Evolutionary conservation across 768 basidiomycete genomes (phyloP), one percentile per base, ranked within the genome.

Genomic region (Lactarius psammicola): DNA sequence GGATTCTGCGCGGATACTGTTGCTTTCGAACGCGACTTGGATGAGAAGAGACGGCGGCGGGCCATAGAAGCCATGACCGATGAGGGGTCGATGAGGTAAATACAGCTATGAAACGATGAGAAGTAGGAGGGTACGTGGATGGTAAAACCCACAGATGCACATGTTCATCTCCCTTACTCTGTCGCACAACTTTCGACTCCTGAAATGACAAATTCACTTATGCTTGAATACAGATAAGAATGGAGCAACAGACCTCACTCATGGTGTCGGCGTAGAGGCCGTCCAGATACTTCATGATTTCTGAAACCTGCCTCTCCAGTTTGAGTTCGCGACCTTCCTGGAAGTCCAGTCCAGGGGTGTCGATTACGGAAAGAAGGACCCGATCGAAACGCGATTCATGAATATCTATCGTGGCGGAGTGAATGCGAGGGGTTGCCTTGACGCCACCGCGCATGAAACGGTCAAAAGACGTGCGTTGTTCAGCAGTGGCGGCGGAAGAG

Each of bases 171-270:
- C 90, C 92, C 78, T 89, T 92, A 77, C 85, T 91, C 74, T 92
- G 85, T 69, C 92, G 85, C 59, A 94, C 79, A 49, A 95, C 92
- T 80, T 94, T 95, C 62, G 89, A 90, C 80, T 94, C 92, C 92
- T 93, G 56, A 58, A 54, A 33, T 36, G 20, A 62, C 51, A 51
- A 36, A 54, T 59, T 49, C 58, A 53, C 59, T 54, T 34, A 26
- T n/a, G 28, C 20, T 23, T 30, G 30, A 13, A 31, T 8, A 36
- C 13, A 9, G 33, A 46, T 65, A 59, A 51, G 46, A 38, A 23
- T 42, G 62, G 58, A 54, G 49, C 23, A 38, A 75, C 82, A 68
- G 66, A 90, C 92, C 80, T 94, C 92, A 72, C 82, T 90, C 87
- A 95, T 87, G 0, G 92, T 93, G 70, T 94, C 90, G 15, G 89